Base-by-base conservation (phyloP, 2,329 filamentous ascomycete genomes). In the Pyrenophora seminiperda region DNA sequence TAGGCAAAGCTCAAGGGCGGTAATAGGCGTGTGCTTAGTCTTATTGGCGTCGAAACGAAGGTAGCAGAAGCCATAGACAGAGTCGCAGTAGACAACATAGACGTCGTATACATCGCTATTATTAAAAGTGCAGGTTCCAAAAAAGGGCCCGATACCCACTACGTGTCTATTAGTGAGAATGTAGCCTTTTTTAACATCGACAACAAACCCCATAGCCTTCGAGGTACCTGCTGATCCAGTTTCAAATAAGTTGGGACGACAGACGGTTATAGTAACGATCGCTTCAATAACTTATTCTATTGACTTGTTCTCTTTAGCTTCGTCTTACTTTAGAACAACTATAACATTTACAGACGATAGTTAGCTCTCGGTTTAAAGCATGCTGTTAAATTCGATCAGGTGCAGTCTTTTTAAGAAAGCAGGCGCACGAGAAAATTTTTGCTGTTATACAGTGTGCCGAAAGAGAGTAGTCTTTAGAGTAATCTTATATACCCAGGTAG, bases 81-180 rank as follows among this genome's bases (percentile, higher is more conserved):
- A 94, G 68, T 99, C 94, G 67, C 94, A 91, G 77, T 99, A 99
- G 41, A 99, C 91, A 7, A 95, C 93, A 69, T 91, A 90, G 39
- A 95, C 93, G 72, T 99, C 94, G 63, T 94, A 94, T 79, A 88
- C 85, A 72, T 99, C 94, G 74, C 99, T 95, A 71, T 99, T 99
- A 74, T 99, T 94, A 72, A 99, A 99, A 62, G 99, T 92, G 71
- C 90, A 92, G 76, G 96, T 97, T 39, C 94, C 94, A 88, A 93
- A 97, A 75, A 99, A 99, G 1, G 94, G 94, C 1, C 94, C 94
- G 1, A 94, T 83, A 58, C 94, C 91, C 32, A 97, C 94, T 24
- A 99, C 94, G 77, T 99, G 94, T 50, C 78, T 73, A 63, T 81
- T 81, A 41, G 78, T 81, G 54, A 81, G 68, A 46, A 77, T 87